Conservation (phyloP, 2,329 filamentous ascomycete genomes). For the Penicillium decumbens region DNA sequence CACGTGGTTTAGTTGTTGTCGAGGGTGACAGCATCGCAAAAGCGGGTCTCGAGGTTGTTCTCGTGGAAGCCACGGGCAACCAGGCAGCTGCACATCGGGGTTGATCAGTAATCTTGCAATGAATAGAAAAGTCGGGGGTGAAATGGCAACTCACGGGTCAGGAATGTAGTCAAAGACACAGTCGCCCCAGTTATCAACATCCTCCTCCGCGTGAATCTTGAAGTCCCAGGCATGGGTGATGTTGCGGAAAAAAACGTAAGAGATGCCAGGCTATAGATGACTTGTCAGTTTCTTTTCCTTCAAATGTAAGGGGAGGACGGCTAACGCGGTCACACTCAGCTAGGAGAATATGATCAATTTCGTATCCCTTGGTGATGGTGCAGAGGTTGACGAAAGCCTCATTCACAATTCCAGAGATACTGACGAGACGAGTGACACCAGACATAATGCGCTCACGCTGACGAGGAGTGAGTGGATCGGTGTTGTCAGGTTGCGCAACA, state of each 20-base stretch:
- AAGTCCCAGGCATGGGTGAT: slow-evolving; percentile 8
- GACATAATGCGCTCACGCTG: slow-evolving; percentile 31
- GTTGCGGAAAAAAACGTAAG: slow-evolving; percentile 11
- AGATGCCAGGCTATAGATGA: background rate
- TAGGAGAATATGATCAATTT: slow-evolving; percentile 2
- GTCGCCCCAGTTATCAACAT: slow-evolving; percentile 1
- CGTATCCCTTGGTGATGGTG: background rate
- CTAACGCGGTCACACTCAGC: slow-evolving; percentile 2
- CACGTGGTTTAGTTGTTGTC: no score
- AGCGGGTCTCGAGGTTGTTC: background rate
- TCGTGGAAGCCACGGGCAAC: slow-evolving; percentile 2
- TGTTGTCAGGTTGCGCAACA: slow-evolving; percentile 37
- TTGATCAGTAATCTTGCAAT: background rate
- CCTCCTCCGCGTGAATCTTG: slow-evolving; percentile 1
- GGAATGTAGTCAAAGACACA: slow-evolving; percentile 6
- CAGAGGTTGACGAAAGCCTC: background rate
- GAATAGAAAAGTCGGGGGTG: background rate
- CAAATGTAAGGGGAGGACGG: background rate
- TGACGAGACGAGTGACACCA: background rate
- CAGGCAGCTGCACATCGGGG: background rate
- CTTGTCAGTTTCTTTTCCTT: background rate
- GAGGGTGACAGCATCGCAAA: background rate
- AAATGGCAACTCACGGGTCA: slow-evolving; percentile 11
- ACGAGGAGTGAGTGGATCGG: slow-evolving; percentile 41
- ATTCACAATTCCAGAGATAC: background rate